Conservation (phyloP, 2,329 filamentous ascomycete genomes). For the Clonostachys rhizophaga region DNA sequence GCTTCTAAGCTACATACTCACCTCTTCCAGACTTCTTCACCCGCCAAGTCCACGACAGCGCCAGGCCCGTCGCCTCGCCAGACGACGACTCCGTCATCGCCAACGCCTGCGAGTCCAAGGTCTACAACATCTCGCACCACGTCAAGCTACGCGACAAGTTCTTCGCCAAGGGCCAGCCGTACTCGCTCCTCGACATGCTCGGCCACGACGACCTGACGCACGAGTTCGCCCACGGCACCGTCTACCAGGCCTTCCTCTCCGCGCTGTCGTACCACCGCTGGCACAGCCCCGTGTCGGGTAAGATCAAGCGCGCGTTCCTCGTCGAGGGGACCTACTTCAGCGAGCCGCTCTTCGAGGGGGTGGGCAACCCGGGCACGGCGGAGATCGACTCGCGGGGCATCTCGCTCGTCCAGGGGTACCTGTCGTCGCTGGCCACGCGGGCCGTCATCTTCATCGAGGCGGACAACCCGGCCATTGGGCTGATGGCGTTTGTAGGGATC, state of each 20-base stretch:
- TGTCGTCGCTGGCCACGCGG: constrained; percentile 63
- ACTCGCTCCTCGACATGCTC: constrained; percentile 62
- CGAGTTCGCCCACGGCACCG: constrained; percentile 56
- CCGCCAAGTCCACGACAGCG: constrained; percentile 42
- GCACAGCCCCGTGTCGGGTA: constrained; percentile 65
- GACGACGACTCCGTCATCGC: constrained; percentile 49
- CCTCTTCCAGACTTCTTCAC: constrained; percentile 54
- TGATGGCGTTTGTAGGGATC: constrained; percentile 66
- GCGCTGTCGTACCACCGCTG: constrained; percentile 68
- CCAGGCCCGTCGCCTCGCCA: constrained; percentile 53
- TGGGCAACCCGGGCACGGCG: constrained; percentile 16
- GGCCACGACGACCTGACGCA: constrained; percentile 44
- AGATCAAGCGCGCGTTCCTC: constrained; percentile 50
- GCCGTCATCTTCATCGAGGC: constrained; percentile 68
- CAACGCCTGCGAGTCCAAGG: constrained; percentile 62
- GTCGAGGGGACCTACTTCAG: constrained; percentile 65
- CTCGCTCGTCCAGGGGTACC: constrained; percentile 56
- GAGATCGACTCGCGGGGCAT: constrained; percentile 36
- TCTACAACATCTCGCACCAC: constrained; percentile 44
- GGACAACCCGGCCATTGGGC: constrained; percentile 60
- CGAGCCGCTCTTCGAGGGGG: constrained; percentile 39
- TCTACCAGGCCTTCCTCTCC: constrained; percentile 68
- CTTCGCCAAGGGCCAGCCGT: constrained; percentile 67
- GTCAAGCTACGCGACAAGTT: constrained; percentile 56
- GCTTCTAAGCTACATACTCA: neutral